Conservation (phyloP, 805 yeast genomes). For the Lachancea waltii region DNA sequence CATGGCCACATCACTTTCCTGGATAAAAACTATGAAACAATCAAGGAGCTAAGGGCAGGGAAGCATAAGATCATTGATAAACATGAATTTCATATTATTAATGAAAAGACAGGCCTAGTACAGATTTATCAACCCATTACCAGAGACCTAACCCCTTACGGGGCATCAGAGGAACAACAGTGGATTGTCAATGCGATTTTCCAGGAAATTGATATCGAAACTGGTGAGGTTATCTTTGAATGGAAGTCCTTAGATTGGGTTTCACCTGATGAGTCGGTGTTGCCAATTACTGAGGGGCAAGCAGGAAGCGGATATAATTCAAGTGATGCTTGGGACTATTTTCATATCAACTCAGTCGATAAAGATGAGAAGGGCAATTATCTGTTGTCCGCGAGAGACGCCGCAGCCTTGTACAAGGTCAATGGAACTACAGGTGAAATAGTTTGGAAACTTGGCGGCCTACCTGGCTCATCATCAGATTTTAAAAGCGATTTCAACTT, state of each 20-base stretch:
- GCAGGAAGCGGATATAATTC: conserved; percentile 32
- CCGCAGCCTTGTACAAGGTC: not conserved
- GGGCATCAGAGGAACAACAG: conserved; percentile 24
- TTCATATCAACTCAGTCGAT: conserved; percentile 37
- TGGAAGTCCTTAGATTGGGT: conserved; percentile 26
- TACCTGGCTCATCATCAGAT: not conserved
- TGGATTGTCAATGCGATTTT: conserved; percentile 35
- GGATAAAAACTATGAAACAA: no score
- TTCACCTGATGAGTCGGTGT: conserved; percentile 31
- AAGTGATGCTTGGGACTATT: conserved; percentile 35
- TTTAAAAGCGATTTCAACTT: not conserved
- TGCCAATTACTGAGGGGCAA: conserved; percentile 29
- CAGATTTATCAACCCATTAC: conserved; percentile 33
- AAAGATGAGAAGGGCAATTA: conserved; percentile 22
- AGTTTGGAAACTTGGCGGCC: not conserved
- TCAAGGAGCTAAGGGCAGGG: conserved; percentile 32
- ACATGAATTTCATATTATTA: conserved; percentile 35
- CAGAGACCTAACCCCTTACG: conserved; percentile 28
- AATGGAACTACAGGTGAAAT: not conserved
- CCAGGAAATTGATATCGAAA: conserved; percentile 34
- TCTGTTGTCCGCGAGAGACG: not conserved
- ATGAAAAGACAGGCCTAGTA: conserved; percentile 30
- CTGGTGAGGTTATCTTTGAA: conserved; percentile 33
- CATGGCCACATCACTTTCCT: no score
- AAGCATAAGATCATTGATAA: conserved; percentile 32